Conservation (phyloP, 495 filamentous ascomycete genomes). For the Aspergillus saccharolyticus region DNA sequence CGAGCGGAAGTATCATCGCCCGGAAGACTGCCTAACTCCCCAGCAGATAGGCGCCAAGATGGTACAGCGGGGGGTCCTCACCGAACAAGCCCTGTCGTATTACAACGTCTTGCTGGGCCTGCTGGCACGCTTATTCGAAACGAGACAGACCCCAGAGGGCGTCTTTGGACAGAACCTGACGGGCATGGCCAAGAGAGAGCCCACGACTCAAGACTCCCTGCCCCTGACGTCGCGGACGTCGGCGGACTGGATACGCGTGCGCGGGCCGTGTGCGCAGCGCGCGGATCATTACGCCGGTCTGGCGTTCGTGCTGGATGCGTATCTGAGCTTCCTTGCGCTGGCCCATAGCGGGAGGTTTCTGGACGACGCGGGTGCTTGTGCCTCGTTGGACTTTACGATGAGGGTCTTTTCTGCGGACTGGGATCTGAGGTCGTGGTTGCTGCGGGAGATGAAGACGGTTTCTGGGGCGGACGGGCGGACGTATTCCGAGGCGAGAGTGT, state of each 20-base stretch:
- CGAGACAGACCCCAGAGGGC: slow-evolving; percentile 4
- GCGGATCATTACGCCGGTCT: slow-evolving; percentile 6
- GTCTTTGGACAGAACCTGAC: slow-evolving; percentile 5
- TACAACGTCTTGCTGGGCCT: slow-evolving; percentile 10
- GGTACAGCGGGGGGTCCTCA: not conserved
- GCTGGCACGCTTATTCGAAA: not conserved
- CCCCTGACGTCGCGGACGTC: not conserved
- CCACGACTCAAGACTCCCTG: slow-evolving; percentile 1
- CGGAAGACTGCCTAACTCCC: not conserved
- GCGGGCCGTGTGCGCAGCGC: not conserved
- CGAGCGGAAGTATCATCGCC: not conserved
- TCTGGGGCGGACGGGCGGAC: slow-evolving; percentile 2
- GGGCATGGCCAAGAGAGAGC: slow-evolving; percentile 5
- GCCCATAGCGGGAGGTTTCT: slow-evolving; percentile 9
- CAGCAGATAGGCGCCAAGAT: not conserved
- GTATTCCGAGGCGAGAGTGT: slow-evolving; percentile 10
- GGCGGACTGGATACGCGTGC: slow-evolving; percentile 11
- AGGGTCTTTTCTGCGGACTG: not conserved
- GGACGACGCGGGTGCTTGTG: slow-evolving; percentile 6
- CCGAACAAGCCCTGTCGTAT: not conserved
- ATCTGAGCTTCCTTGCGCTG: slow-evolving; percentile 4
- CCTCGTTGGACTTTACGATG: slow-evolving; percentile 11
- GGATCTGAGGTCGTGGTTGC: slow-evolving; percentile 1
- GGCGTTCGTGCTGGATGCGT: slow-evolving; percentile 6
- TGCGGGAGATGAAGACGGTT: slow-evolving; percentile 6